These are phyloP conservation scores for Cercospora sp. DNA, from an alignment of 2,329 filamentous ascomycete genomes.

Conservation along the genomic window DNA sequence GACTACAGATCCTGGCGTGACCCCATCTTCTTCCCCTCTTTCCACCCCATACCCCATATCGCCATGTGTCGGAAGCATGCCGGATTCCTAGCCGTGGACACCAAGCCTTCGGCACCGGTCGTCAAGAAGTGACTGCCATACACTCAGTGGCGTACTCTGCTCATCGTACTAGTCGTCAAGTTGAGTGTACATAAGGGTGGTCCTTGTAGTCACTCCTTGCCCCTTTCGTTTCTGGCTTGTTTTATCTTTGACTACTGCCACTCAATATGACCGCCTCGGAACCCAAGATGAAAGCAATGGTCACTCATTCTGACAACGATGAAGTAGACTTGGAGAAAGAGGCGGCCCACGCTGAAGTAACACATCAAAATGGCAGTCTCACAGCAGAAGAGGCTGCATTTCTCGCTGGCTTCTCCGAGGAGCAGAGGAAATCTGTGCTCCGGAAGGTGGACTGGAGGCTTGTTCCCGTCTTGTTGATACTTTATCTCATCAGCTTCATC, in stretches of 20 bases:
- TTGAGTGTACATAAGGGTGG: neutral
- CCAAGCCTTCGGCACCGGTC: neutral
- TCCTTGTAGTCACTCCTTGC: neutral
- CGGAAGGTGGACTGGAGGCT: slow-evolving; percentile 16
- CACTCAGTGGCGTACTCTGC: neutral
- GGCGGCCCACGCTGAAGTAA: neutral
- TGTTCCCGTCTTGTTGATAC: neutral
- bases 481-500: slow-evolving; percentile 37
- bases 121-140: neutral
- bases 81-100: neutral
- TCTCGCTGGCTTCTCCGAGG: neutral
- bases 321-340: neutral
- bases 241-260: neutral
- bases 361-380: neutral
- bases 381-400: neutral
- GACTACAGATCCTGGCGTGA: neutral
- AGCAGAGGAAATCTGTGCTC: neutral
- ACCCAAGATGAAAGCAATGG: neutral
- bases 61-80: neutral
- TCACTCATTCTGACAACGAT: neutral
- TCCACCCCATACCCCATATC: neutral
- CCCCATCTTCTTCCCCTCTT: neutral
- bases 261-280: neutral
- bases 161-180: neutral
- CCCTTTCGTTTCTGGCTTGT: neutral